Conservation (phyloP, 202 grass and related monocot species). For the Dendrocalamus latiflorus region DNA sequence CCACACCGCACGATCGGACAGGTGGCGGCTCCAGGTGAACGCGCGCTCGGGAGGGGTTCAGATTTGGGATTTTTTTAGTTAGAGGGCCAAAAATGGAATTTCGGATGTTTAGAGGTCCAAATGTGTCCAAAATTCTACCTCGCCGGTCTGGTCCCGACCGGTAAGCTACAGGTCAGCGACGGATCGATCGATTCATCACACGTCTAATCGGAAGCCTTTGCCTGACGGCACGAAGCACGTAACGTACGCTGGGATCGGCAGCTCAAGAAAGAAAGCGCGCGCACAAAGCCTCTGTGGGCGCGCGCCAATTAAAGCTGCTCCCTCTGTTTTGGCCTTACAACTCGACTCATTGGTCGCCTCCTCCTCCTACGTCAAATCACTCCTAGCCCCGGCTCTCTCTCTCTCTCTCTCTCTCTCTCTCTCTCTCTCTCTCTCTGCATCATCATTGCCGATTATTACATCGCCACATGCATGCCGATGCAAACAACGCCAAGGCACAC, state of each 20-base stretch:
- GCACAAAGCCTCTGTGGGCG: not conserved
- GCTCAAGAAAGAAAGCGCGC: not conserved
- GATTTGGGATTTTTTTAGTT: too few species aligned
- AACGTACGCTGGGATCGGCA: not conserved
- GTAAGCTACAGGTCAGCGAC: not conserved
- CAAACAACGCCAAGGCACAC: not conserved
- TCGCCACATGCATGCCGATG: not conserved
- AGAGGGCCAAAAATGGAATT: too few species aligned
- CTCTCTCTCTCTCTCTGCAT: not conserved
- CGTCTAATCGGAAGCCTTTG: conserved; percentile 4
- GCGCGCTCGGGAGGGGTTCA: too few species aligned
- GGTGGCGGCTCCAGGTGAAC: too few species aligned
- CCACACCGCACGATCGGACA: too few species aligned
- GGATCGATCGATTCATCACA: not conserved
- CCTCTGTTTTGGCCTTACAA: not conserved
- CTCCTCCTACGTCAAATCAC: conserved; percentile 33
- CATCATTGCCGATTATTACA: conserved; percentile 24
- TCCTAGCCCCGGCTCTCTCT: not conserved
- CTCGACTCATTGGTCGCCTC: not conserved
- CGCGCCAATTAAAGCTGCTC: conserved; percentile 10
- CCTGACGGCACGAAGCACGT: not conserved
- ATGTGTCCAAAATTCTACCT: too few species aligned
- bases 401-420: not conserved
- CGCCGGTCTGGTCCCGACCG: too few species aligned
- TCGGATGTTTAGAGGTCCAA: too few species aligned